Conservation (phyloP, 345 rosid species). For the Stellera chamaejasme region DNA sequence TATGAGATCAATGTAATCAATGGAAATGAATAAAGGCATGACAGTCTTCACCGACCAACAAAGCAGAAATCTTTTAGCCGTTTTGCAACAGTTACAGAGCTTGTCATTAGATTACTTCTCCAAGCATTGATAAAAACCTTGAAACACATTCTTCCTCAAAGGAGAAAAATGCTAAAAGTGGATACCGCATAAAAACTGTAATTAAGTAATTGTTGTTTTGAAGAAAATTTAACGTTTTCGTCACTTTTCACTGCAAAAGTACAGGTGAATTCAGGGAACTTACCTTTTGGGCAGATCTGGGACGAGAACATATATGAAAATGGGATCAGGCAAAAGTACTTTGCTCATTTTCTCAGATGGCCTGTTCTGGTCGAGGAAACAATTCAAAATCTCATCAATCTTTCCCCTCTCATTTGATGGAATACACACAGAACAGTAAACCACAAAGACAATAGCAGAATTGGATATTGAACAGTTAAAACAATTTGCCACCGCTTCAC, state of each 20-base stretch:
- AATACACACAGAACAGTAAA: slow-evolving; percentile 58
- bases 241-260: too few relatives aligned
- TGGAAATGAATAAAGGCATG: background rate
- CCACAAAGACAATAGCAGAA: slow-evolving; percentile 52
- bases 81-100: background rate
- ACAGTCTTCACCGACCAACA: too few relatives aligned
- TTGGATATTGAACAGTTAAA: slow-evolving; percentile 65
- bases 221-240: too few relatives aligned
- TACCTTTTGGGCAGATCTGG: slow-evolving; percentile 97
- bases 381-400: slow-evolving; percentile 54
- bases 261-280: background rate
- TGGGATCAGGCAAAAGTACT: slow-evolving; percentile 35
- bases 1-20: background rate
- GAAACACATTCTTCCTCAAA: background rate
- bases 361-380: slow-evolving; percentile 38
- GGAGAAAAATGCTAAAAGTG: background rate
- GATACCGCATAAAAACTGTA: too few relatives aligned
- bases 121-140: too few relatives aligned
- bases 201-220: too few relatives aligned
- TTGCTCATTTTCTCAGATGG: slow-evolving; percentile 20
- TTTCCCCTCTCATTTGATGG: slow-evolving; percentile 45
- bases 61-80: too few relatives aligned
- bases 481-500: slow-evolving; percentile 85
- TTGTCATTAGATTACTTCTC: background rate
- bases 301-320: slow-evolving; percentile 62